A percentile compares a stretch with the other conserved stretches of the same genome.
Evolutionary conservation across 208 protist species (phyloP).

Genomic region (Crithidia brevicula): DNA sequence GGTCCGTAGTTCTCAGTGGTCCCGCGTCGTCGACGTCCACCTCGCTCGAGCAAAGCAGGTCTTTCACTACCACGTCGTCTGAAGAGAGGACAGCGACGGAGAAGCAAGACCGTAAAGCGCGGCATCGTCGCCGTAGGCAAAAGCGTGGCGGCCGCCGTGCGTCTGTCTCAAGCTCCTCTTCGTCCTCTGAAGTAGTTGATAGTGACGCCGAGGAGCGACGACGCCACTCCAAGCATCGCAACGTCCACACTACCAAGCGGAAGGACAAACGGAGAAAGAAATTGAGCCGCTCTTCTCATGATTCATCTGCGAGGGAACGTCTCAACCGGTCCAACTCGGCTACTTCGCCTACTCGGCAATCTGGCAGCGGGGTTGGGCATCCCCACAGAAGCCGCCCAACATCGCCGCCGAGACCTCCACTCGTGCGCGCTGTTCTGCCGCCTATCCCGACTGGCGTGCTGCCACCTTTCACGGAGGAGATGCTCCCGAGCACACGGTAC

Average conservation of each 20-base stretch:
- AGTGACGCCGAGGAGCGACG: background rate
- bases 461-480: conserved; percentile 13
- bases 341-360: background rate
- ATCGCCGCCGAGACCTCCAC: background rate
- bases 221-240: background rate
- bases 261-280: background rate
- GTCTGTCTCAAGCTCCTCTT: background rate
- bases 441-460: background rate
- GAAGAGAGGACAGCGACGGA: background rate
- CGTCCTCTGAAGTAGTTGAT: background rate
- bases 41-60: background rate
- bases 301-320: background rate
- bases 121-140: background rate
- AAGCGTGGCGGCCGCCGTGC: background rate
- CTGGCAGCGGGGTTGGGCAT: background rate
- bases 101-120: background rate
- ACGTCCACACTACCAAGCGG: background rate
- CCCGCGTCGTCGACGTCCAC: background rate
- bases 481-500: conserved; percentile 25
- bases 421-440: conserved; percentile 3
- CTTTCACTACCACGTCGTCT: background rate
- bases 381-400: conserved; percentile 1
- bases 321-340: background rate
- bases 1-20: background rate
- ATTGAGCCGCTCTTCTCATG: background rate